Evolutionary conservation across 2,329 filamentous ascomycete genomes (phyloP).

Genomic region (Teratosphaeria zuluensis): DNA sequence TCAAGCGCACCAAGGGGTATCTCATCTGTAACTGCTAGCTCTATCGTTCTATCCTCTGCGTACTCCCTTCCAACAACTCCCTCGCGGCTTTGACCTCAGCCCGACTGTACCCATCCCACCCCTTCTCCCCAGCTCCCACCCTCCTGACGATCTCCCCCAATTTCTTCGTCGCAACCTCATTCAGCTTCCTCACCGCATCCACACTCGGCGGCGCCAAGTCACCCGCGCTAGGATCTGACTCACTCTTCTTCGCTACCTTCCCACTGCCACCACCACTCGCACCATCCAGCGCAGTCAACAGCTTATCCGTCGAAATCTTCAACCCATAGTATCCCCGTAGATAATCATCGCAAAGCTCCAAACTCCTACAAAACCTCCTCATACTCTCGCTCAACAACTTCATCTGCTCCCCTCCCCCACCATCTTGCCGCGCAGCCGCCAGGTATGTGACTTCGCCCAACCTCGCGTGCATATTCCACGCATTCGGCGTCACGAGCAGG

Average conservation of each 20-base stretch:
- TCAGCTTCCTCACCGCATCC: constrained; percentile 55
- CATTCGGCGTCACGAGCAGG: constrained; percentile 74
- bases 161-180: constrained; percentile 63
- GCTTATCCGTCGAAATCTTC: constrained; percentile 44
- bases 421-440: constrained; percentile 33
- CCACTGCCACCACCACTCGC: neutral
- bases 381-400: constrained; percentile 61
- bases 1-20: neutral
- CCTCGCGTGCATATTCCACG: constrained; percentile 92
- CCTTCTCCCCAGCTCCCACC: constrained; percentile 48
- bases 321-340: constrained; percentile 87
- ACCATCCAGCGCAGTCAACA: constrained; percentile 16
- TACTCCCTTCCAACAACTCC: constrained; percentile 52
- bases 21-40: neutral
- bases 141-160: constrained; percentile 66
- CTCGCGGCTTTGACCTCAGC: constrained; percentile 63
- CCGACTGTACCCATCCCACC: constrained; percentile 64
- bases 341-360: constrained; percentile 91
- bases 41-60: constrained; percentile 24
- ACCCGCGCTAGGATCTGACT: constrained; percentile 22
- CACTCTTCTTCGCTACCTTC: constrained; percentile 5
- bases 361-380: constrained; percentile 77
- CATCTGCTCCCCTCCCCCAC: constrained; percentile 27
- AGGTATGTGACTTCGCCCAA: constrained; percentile 77
- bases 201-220: constrained; percentile 44